Percentiles rank a stretch among this genome's conserved stretches.
Conservation (phyloP, 441 rosid species). For the Dalechampia spathulata region DNA sequence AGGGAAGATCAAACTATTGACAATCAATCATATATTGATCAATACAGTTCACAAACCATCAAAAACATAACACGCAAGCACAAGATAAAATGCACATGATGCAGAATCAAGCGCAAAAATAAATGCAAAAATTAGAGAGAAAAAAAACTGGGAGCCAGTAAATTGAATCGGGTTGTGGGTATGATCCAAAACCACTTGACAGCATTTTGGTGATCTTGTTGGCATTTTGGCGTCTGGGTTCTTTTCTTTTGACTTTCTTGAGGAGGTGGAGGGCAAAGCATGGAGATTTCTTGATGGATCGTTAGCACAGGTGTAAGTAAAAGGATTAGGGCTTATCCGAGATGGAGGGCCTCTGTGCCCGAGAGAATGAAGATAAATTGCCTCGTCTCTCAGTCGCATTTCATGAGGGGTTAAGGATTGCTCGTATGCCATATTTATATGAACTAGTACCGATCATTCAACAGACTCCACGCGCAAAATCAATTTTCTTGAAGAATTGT, state of each 20-base stretch:
- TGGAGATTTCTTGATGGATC: conserved; percentile 26
- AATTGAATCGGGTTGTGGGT: conserved; percentile 29
- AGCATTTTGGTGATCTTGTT: background rate
- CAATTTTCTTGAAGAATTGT: too few relatives aligned
- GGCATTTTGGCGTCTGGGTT: conserved; percentile 2
- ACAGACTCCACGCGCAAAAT: too few relatives aligned
- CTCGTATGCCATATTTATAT: background rate
- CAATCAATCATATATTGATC: too few relatives aligned
- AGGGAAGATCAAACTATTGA: background rate
- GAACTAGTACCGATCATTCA: too few relatives aligned
- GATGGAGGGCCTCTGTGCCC: conserved; percentile 66
- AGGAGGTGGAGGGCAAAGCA: conserved; percentile 19
- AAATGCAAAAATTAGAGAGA: conserved; percentile 15
- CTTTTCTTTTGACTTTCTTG: conserved; percentile 10
- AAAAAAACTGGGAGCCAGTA: conserved; percentile 28
- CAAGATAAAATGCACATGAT: too few relatives aligned
- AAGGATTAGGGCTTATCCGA: conserved; percentile 28
- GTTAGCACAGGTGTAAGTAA: conserved; percentile 13
- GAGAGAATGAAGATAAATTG: conserved; percentile 60
- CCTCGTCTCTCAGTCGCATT: conserved; percentile 46
- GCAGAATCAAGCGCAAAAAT: too few relatives aligned
- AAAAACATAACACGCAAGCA: too few relatives aligned
- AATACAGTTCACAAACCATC: too few relatives aligned
- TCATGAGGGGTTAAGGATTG: conserved; percentile 21
- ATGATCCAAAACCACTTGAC: background rate